These are phyloP conservation scores for Gymnopilus dilepis DNA, from an alignment of 768 basidiomycete species.

Conservation along the genomic window DNA sequence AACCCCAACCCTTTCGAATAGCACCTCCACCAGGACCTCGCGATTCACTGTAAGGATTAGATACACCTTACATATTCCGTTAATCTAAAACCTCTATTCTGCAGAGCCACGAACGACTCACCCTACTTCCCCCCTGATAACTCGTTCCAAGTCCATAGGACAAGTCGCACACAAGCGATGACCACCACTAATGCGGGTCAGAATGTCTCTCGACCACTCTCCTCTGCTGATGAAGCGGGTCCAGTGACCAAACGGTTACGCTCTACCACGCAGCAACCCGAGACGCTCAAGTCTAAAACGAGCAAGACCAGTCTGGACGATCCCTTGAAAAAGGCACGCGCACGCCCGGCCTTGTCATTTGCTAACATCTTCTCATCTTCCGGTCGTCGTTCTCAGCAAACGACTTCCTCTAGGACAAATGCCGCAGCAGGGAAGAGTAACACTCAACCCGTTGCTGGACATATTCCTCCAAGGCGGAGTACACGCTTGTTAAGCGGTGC, in stretches of 20 bases:
- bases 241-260: conserved; percentile 79
- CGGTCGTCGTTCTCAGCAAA: conserved; percentile 78
- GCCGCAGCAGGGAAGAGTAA: conserved; percentile 57
- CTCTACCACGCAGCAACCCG: conserved; percentile 61
- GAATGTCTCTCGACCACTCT: conserved; percentile 68
- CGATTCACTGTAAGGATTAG: conserved; percentile 63
- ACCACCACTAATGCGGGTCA: conserved; percentile 47
- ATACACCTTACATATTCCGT: too few species aligned
- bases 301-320: conserved; percentile 70
- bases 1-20: conserved; percentile 64
- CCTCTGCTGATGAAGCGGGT: conserved; percentile 82
- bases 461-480: conserved; percentile 67
- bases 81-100: too few species aligned
- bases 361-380: conserved; percentile 89
- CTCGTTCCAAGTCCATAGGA: conserved; percentile 60
- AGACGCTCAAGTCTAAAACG: conserved; percentile 58
- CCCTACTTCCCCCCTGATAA: conserved; percentile 50
- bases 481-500: conserved; percentile 69
- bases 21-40: conserved; percentile 53
- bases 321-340: conserved; percentile 89
- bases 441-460: conserved; percentile 45
- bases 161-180: conserved; percentile 50
- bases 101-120: conserved; percentile 63
- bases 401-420: conserved; percentile 65
- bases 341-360: conserved; percentile 86